These are phyloP conservation scores for Sclerotinia spermophila DNA, from an alignment of 2,329 filamentous ascomycete species.

Conservation along the genomic window DNA sequence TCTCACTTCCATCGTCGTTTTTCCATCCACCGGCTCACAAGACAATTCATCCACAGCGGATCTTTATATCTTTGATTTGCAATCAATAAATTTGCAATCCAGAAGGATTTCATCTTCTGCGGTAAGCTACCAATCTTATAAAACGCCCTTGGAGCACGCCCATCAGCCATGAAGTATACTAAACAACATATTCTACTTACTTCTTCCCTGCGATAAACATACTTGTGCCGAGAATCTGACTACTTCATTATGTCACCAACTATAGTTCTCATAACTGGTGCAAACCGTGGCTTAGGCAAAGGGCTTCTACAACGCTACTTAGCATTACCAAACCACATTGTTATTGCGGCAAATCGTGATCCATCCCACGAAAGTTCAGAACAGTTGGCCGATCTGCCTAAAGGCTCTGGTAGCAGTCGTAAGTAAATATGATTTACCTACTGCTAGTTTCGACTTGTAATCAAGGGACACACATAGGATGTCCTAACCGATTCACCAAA, in stretches of 20 bases:
- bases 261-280: not conserved
- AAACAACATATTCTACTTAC: not conserved
- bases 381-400: conserved; percentile 31
- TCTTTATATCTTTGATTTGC: not conserved
- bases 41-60: not conserved
- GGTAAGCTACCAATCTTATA: not conserved
- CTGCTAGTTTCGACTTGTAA: not conserved
- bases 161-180: not conserved
- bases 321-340: conserved; percentile 36
- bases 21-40: fast-evolving
- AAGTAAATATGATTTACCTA: not conserved
- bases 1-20: not conserved
- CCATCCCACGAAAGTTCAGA: conserved; percentile 29
- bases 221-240: not conserved
- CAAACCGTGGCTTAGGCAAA: not conserved
- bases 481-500: not conserved
- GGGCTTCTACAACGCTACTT: not conserved
- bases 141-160: not conserved
- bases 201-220: not conserved
- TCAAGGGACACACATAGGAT: not conserved
- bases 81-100: not conserved
- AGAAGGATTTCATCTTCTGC: no score
- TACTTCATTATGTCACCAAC: not conserved
- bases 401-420: not conserved
- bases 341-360: conserved; percentile 41